These are phyloP conservation scores for Penicillium sp. DNA, from an alignment of 2,329 filamentous ascomycete species.

Conservation along the genomic window DNA sequence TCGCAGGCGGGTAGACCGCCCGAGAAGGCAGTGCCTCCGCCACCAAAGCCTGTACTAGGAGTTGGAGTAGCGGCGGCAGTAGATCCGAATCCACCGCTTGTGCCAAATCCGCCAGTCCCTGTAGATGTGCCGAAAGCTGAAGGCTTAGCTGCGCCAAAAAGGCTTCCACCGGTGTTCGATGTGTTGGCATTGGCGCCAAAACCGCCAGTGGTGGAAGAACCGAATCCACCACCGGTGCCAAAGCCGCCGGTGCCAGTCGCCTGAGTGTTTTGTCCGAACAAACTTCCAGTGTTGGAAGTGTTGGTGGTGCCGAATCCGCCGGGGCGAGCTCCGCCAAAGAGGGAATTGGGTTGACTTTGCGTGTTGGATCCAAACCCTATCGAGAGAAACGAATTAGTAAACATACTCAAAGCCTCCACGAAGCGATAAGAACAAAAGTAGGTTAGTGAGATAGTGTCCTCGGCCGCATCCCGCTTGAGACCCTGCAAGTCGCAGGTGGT, in stretches of 20 bases:
- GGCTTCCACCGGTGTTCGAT: constrained; percentile 27
- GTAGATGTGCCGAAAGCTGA: constrained; percentile 21
- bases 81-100: constrained; percentile 31
- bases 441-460: neutral
- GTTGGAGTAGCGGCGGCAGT: constrained; percentile 9
- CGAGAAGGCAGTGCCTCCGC: constrained; percentile 43
- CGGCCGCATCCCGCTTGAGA: constrained; percentile 1
- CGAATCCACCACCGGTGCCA: constrained; percentile 30
- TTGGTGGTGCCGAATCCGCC: constrained; percentile 32
- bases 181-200: constrained; percentile 29
- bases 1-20: constrained; percentile 41
- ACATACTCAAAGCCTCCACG: constrained; percentile 3
- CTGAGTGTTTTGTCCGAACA: constrained; percentile 33
- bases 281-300: constrained; percentile 29
- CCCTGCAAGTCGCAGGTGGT: neutral
- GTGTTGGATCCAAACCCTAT: constrained; percentile 38
- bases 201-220: constrained; percentile 23
- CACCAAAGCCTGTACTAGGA: constrained; percentile 34
- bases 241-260: constrained; percentile 29
- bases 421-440: neutral
- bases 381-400: constrained; percentile 20
- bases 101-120: constrained; percentile 24
- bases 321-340: constrained; percentile 37
- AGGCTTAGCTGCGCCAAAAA: constrained; percentile 39
- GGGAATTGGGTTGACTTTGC: constrained; percentile 32